Evolutionary conservation across 805 yeast species (phyloP).

Genomic region (Yamadazyma takamatsuzukensis): DNA sequence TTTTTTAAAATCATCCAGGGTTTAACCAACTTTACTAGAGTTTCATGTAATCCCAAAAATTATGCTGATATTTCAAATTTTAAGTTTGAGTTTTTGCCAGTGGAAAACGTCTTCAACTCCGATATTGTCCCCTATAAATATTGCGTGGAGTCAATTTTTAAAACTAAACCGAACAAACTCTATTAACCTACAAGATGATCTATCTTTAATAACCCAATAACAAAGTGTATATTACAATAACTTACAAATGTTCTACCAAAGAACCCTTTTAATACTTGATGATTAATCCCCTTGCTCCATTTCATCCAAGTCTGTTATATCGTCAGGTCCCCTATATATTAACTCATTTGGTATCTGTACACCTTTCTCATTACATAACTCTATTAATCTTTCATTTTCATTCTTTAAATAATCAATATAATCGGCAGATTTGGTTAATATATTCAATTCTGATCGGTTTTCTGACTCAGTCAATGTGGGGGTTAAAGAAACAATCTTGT

Average conservation of each 20-base stretch:
- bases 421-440: conserved; percentile 61
- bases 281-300: conserved; percentile 4
- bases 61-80: neutral
- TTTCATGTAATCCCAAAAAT: conserved; percentile 6
- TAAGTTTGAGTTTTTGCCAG: conserved; percentile 16
- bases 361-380: conserved; percentile 37
- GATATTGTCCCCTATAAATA: conserved; percentile 12
- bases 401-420: conserved; percentile 49
- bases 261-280: no score
- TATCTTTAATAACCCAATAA: no score
- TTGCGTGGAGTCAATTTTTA: no score
- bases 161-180: no score
- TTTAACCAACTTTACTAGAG: neutral
- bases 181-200: no score
- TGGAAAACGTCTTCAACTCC: conserved; percentile 10
- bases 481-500: conserved; percentile 66
- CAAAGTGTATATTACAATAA: no score
- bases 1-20: conserved; percentile 6
- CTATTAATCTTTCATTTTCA: conserved; percentile 47
- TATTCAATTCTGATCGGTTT: conserved; percentile 74
- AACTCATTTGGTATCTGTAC: conserved; percentile 41
- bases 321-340: conserved; percentile 25
- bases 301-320: conserved; percentile 13
- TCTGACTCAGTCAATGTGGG: conserved; percentile 71
- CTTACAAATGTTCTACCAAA: no score